A percentile compares a stretch with the other conserved stretches of the same genome.
Evolutionary conservation across 1,284 basidiomycete species (phyloP).

Genomic region (Ganoderma boninense): DNA sequence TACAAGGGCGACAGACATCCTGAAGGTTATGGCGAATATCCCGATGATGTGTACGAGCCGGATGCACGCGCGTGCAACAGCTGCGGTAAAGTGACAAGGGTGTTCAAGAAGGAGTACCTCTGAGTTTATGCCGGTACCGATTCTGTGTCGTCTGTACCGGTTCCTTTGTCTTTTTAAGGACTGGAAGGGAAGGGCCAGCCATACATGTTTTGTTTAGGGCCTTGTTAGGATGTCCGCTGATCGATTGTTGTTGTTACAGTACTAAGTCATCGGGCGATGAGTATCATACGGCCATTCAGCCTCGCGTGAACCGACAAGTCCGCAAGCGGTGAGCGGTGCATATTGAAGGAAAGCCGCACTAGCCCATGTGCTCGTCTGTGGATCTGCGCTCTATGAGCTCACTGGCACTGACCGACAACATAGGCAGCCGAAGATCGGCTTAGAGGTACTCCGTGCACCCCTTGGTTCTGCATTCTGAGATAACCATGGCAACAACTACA

Average conservation of each 20-base stretch:
- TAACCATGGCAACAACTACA: neutral
- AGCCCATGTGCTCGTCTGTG: no score
- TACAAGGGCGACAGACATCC: constrained; percentile 48
- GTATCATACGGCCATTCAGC: no score
- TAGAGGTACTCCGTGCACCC: no score
- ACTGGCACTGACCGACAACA: no score
- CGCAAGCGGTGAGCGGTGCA: no score
- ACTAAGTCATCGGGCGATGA: neutral
- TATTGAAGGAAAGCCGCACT: no score
- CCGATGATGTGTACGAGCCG: constrained; percentile 41
- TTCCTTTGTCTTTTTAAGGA: neutral
- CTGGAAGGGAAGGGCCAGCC: neutral
- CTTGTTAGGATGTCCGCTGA: neutral
- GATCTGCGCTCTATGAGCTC: no score
- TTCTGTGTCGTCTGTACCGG: neutral
- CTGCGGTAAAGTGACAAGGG: constrained; percentile 42
- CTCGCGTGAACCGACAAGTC: no score
- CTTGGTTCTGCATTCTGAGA: neutral
- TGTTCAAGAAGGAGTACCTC: constrained; percentile 39
- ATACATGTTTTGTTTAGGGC: neutral
- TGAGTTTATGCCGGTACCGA: neutral
- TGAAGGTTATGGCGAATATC: constrained; percentile 32
- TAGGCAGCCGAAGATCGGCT: no score
- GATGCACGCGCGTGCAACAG: constrained; percentile 43
- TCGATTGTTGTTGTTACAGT: no score